These are phyloP conservation scores for Arbutus unedo DNA, from an alignment of 148 eudicot genomes.

Conservation along the genomic window DNA sequence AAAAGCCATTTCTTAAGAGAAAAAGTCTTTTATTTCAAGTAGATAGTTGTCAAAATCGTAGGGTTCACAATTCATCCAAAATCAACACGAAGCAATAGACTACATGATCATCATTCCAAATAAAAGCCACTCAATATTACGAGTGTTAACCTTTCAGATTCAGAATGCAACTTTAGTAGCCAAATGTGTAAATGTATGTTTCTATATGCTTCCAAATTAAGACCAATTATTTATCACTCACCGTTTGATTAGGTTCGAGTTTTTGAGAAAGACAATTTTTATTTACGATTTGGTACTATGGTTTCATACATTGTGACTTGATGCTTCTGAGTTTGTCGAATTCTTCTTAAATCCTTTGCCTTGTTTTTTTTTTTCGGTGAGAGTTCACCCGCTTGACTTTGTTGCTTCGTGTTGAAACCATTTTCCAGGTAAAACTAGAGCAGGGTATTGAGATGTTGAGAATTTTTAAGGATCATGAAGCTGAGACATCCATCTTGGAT, in stretches of 20 bases:
- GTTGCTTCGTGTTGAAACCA: neutral
- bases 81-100: neutral
- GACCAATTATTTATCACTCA: neutral
- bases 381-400: neutral
- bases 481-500: slow-evolving; percentile 69
- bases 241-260: neutral
- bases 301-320: neutral
- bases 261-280: neutral
- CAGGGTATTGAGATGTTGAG: slow-evolving; percentile 84
- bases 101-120: neutral
- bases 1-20: neutral
- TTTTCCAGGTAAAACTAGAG: slow-evolving; percentile 76
- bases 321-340: neutral
- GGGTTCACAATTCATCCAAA: neutral
- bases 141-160: neutral
- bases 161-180: neutral
- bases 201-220: neutral
- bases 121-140: neutral
- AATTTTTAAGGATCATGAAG: slow-evolving; percentile 79
- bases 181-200: neutral
- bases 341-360: neutral
- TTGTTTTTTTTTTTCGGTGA: neutral
- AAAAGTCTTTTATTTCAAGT: neutral
- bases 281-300: neutral
- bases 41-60: neutral